Conservation (phyloP, 2,329 filamentous ascomycete species). For the Magnaporthiopsis rhizophila region DNA sequence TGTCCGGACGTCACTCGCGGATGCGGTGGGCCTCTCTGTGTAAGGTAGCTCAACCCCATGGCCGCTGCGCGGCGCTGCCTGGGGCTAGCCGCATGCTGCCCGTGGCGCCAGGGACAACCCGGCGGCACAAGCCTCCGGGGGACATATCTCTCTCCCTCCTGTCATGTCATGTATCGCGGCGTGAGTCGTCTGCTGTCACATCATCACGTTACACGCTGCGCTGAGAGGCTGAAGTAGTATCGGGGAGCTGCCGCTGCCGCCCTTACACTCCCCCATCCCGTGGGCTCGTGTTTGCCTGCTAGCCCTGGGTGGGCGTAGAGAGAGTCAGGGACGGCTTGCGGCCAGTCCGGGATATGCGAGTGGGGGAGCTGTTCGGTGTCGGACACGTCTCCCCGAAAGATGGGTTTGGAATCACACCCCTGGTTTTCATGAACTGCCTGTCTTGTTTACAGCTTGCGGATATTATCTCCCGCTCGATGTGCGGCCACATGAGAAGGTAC, state of each 20-base stretch:
- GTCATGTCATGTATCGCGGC: neutral
- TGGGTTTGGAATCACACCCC: neutral
- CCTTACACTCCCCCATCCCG: neutral
- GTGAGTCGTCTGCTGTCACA: no score
- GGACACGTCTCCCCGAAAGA: neutral
- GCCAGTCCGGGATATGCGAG: neutral
- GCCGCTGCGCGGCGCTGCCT: neutral
- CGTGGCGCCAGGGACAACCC: no score
- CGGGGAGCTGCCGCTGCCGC: neutral
- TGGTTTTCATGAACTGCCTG: neutral
- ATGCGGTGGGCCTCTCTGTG: neutral
- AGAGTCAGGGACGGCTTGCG: neutral
- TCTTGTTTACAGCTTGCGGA: no score
- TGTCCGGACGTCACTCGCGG: neutral
- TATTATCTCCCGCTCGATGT: neutral
- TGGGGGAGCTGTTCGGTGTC: neutral
- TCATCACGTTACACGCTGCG: no score
- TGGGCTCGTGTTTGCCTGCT: neutral
- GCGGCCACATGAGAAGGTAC: neutral
- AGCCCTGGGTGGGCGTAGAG: neutral
- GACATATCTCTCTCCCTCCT: neutral
- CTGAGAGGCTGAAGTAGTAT: neutral
- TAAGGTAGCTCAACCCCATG: neutral
- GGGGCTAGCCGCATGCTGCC: neutral
- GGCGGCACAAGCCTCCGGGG: no score